These are phyloP conservation scores for Backusella parvicylindrica DNA, from an alignment of 192 early-diverging fungal species.

Conservation along the genomic window DNA sequence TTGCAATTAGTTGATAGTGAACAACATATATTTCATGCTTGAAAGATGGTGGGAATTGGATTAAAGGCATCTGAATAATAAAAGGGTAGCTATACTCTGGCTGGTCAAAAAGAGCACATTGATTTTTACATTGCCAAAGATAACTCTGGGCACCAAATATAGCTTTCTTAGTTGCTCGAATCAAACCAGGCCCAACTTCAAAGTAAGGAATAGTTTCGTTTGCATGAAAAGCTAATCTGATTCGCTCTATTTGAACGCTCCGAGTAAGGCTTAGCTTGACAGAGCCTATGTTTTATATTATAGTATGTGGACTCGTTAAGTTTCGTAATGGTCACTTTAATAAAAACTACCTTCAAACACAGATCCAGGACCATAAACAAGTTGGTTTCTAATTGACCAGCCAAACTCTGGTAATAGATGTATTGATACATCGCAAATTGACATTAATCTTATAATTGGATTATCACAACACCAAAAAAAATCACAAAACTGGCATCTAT, in stretches of 20 bases:
- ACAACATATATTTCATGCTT: neutral
- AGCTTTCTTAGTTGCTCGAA: neutral
- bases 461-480: neutral
- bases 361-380: constrained; percentile 20
- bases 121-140: constrained; percentile 5
- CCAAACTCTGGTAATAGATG: neutral
- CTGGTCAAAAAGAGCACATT: neutral
- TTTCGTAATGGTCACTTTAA: neutral
- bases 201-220: neutral
- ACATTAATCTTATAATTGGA: neutral
- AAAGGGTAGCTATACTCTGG: constrained; percentile 17
- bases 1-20: neutral
- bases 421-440: neutral
- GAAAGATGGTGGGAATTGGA: constrained; percentile 15
- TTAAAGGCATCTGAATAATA: constrained; percentile 11
- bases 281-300: neutral
- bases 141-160: constrained; percentile 2
- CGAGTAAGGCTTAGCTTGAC: neutral
- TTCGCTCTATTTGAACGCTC: neutral
- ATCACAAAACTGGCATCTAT: neutral
- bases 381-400: neutral
- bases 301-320: neutral
- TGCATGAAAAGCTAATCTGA: neutral
- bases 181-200: neutral
- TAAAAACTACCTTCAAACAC: constrained; percentile 16